Evolutionary conservation across 176 grass and related monocot species (phyloP).

Genomic region (Paspalum vaginatum): DNA sequence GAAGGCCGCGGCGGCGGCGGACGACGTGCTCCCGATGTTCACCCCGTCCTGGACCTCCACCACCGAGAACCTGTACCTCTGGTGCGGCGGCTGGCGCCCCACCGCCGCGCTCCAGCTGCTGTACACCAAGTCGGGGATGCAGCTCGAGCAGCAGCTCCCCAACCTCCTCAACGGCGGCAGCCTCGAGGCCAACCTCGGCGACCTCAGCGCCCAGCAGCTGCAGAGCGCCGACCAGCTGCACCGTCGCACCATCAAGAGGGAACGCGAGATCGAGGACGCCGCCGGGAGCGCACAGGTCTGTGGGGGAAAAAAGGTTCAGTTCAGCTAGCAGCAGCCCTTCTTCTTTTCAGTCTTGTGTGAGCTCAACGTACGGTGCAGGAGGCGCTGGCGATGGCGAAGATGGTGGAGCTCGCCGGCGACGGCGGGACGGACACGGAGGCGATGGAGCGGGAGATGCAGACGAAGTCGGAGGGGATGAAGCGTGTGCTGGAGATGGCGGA

Average conservation of each 20-base stretch:
- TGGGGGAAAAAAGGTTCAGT: not conserved
- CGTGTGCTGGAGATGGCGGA: conserved; percentile 64
- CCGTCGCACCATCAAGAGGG: conserved; percentile 43
- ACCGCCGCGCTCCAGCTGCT: conserved; percentile 71
- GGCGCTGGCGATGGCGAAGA: conserved; percentile 48
- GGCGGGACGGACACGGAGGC: not conserved
- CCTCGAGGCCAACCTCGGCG: conserved; percentile 35
- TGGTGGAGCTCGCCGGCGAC: conserved; percentile 53
- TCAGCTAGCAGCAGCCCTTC: too few species aligned
- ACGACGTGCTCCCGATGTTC: conserved; percentile 62
- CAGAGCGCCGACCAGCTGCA: conserved; percentile 55
- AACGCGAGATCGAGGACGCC: conserved; percentile 62
- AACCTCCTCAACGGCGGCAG: conserved; percentile 19
- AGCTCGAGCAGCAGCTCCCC: conserved; percentile 54
- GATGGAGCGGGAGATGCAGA: conserved; percentile 51
- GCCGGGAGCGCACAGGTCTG: conserved; percentile 47
- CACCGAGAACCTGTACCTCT: conserved; percentile 77
- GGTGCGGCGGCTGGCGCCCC: conserved; percentile 85
- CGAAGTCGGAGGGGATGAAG: conserved; percentile 48
- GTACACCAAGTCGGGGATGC: conserved; percentile 70
- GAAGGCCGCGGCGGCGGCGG: conserved; percentile 52
- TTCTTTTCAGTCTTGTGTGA: not conserved
- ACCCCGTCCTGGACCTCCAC: conserved; percentile 70
- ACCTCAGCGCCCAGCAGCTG: conserved; percentile 53
- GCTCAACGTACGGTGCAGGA: conserved; percentile 39